Evolutionary conservation across 2,329 filamentous ascomycete species (phyloP).

Genomic region (Pseudogymnoascus sp.): DNA sequence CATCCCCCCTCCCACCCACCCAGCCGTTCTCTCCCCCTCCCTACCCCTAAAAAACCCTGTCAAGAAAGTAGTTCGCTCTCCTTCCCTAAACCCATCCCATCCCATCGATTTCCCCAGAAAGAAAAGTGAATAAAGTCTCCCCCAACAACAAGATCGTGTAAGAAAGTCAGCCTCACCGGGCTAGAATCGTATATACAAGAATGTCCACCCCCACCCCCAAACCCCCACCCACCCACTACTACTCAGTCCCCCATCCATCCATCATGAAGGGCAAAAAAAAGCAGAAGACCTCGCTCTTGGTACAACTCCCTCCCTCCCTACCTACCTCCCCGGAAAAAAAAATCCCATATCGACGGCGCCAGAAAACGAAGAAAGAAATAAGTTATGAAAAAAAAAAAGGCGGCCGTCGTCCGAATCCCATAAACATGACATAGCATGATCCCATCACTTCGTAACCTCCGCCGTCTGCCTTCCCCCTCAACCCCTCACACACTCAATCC

Average conservation of each 20-base stretch:
- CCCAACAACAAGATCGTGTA: background rate
- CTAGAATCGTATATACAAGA: background rate
- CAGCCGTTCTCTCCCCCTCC: background rate
- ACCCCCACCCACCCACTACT: background rate
- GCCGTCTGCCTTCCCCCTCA: background rate
- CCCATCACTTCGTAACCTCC: background rate
- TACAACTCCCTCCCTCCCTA: background rate
- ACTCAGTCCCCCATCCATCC: too few relatives aligned
- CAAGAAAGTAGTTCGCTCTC: background rate
- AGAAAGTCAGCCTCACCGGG: background rate
- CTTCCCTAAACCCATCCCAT: background rate
- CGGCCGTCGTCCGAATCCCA: background rate
- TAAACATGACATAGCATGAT: background rate
- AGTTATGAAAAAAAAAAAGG: slow-evolving; percentile 12
- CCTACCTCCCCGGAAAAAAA: background rate
- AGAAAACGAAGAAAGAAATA: background rate
- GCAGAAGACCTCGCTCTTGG: background rate
- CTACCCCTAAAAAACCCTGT: background rate
- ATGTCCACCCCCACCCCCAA: background rate
- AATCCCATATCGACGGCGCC: background rate
- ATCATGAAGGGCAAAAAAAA: background rate
- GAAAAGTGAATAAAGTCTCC: too few relatives aligned
- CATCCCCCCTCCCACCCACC: background rate
- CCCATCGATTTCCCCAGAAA: too few relatives aligned
- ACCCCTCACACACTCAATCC: background rate